Evolutionary conservation across 1,284 basidiomycete species (phyloP).

Genomic region (Apiotrichum mycotoxinovorans): DNA sequence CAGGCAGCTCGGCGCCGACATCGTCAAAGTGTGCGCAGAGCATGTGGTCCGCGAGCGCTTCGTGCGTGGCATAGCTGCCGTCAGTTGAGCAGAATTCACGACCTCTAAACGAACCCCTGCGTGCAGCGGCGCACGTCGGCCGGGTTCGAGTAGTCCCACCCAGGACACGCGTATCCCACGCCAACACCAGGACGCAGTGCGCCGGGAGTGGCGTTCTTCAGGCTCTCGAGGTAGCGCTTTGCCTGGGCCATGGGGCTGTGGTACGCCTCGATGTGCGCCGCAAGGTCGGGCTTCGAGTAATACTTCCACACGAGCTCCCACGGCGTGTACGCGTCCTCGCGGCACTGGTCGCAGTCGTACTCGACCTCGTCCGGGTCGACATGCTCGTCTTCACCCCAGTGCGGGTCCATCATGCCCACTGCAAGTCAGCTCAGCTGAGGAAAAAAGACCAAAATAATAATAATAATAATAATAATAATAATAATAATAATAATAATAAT

Average conservation of each 20-base stretch:
- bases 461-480: too few species aligned
- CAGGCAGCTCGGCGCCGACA: background rate
- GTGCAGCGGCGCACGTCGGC: background rate
- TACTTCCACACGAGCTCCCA: conserved; percentile 6
- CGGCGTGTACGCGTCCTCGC: background rate
- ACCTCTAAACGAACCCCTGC: background rate
- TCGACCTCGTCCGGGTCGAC: background rate
- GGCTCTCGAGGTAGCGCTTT: conserved; percentile 2
- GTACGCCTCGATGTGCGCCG: background rate
- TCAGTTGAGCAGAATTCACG: background rate
- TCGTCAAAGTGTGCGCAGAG: conserved; percentile 2
- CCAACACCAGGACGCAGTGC: too few species aligned
- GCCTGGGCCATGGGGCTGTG: background rate
- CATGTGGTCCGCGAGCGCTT: conserved; percentile 3
- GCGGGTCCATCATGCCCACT: background rate
- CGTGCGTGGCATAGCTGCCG: background rate
- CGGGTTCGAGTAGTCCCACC: background rate
- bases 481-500: too few species aligned
- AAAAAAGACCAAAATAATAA: background rate
- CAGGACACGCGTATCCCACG: background rate
- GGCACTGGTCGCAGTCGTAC: conserved; percentile 1
- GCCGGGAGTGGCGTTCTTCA: background rate
- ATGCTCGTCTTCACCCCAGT: background rate
- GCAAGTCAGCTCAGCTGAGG: background rate
- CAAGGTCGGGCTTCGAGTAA: background rate